phyloP scores from a whole-genome alignment of 306 rosid genomes.

The Dryas octopetala region DNA sequence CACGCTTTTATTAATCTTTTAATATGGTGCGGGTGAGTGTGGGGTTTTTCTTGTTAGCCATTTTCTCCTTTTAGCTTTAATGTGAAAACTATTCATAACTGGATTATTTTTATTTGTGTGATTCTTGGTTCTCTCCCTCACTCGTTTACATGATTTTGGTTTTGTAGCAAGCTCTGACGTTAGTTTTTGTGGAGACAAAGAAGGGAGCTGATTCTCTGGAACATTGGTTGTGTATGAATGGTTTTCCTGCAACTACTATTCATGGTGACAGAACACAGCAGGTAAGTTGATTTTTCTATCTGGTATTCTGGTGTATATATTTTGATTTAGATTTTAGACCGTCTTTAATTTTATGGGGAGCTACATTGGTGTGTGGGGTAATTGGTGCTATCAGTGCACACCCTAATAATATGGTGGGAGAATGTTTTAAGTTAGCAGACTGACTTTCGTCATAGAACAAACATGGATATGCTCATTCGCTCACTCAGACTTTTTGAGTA shows the following conservation, averaged over 20 bases:
- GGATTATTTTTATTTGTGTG: neutral
- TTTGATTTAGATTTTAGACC: neutral
- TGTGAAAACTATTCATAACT: neutral
- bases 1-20: constrained; percentile 6
- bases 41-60: neutral
- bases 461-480: neutral
- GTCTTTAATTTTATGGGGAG: neutral
- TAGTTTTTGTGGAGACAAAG: constrained; percentile 98
- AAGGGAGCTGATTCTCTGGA: constrained; percentile 96
- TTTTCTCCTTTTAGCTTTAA: neutral
- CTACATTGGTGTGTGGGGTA: neutral
- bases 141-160: neutral
- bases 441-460: neutral
- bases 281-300: constrained; percentile 37
- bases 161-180: constrained; percentile 81
- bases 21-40: neutral
- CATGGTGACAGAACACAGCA: constrained; percentile 97
- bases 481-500: constrained; percentile 1
- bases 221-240: constrained; percentile 77
- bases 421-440: neutral
- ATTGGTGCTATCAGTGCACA: neutral
- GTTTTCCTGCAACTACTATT: constrained; percentile 94
- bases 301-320: neutral
- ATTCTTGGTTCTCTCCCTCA: neutral
- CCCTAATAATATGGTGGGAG: neutral